Percentiles rank a stretch among this genome's conserved stretches.
Conservation (phyloP, 2,329 filamentous ascomycete species). For the Fusarium sp. region DNA sequence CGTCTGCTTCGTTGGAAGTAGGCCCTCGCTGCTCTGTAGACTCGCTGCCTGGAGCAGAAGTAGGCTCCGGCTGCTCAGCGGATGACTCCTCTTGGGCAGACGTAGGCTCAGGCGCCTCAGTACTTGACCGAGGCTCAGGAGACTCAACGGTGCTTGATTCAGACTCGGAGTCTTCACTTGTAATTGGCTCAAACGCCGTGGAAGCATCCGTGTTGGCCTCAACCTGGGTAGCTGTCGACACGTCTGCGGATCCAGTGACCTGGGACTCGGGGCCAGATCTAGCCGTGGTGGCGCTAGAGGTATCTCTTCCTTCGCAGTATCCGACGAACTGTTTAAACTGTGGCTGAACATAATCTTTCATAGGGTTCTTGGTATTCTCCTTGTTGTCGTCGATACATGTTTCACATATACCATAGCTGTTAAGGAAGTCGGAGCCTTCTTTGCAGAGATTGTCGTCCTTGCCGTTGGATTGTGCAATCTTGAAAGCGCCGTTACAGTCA, state of each 20-base stretch:
- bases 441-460: constrained; percentile 61
- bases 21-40: constrained; percentile 9
- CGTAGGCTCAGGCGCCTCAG: constrained; percentile 6
- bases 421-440: constrained; percentile 54
- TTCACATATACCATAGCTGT: constrained; percentile 53
- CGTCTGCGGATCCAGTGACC: constrained; percentile 35
- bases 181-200: constrained; percentile 26
- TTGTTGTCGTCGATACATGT: constrained; percentile 53
- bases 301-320: constrained; percentile 55
- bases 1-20: constrained; percentile 12
- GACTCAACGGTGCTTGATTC: constrained; percentile 6
- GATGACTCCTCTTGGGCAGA: too few relatives aligned
- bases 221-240: constrained; percentile 45
- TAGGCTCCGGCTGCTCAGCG: constrained; percentile 12
- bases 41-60: too few relatives aligned
- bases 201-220: constrained; percentile 40
- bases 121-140: constrained; percentile 10
- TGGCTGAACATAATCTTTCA: constrained; percentile 50
- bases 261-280: constrained; percentile 39
- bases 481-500: constrained; percentile 61
- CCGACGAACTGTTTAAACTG: constrained; percentile 58
- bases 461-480: constrained; percentile 60
- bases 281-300: constrained; percentile 29
- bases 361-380: constrained; percentile 42
- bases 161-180: constrained; percentile 14